Base-by-base conservation (phyloP, 2,329 filamentous ascomycete genomes). In the Aspergillus sp. region DNA sequence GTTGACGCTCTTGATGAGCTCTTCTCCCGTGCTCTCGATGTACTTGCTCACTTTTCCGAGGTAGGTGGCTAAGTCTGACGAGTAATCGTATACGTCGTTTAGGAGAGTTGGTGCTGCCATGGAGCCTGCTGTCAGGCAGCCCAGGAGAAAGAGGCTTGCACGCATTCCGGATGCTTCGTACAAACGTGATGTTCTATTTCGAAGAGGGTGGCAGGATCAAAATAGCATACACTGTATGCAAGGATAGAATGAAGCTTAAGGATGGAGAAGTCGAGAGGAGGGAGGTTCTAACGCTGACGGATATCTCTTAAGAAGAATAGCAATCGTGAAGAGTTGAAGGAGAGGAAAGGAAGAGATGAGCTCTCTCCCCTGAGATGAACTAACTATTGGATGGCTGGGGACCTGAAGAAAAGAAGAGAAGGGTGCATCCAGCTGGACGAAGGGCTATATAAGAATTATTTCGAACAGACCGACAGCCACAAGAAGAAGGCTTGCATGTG, bases 31-130 rank as follows among this genome's bases (percentile, higher is more conserved):
- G 13, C 68, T 59, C 51, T 73, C 64, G 58, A 81, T 80, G 47
- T 77, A 69, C 56, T 73, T 63, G 65, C 76, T 76, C 17, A 80
- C 74, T 61, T 70, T 71, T 25, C 73, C 68, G 41, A 78, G 76
- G 63, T 75, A 80, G 42, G 74, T 73, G 19, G 74, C 73, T 44
- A 79, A 68, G 11, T 75, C 73, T 11, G 76, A 67, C n/a, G 77
- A 75, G 69, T 75, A 80, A 52, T 75, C 70, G 59, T 75, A 76
- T 51, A 69, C 68, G 52, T 71, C 59, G 50, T 73, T 64, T 36
- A 73, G 68, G 60, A 72, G 62, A 25, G 73, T 64, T 13, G 78
- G 77, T 41, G 74, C 75, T 39, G 75, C 75, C 57, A 71, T 60
- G 19, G 75, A 70, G 41, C 67, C 66, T 47, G 72, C 70, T 49